phyloP scores from a whole-genome alignment of 2,329 filamentous ascomycete genomes.

The Claviceps sp. region DNA sequence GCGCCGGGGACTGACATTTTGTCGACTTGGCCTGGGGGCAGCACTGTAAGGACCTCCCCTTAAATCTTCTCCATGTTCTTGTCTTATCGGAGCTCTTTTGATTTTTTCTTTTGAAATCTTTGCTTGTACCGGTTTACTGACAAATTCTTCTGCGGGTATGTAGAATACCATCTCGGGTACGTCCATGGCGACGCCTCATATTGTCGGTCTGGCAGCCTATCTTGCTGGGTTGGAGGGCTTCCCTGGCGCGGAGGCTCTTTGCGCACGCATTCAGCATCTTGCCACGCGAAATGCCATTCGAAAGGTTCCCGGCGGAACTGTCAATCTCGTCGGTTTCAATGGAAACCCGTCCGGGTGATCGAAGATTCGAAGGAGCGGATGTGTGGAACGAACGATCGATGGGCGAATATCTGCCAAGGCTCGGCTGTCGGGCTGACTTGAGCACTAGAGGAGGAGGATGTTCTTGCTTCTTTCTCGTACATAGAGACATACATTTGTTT shows the following conservation, averaged over 20 bases:
- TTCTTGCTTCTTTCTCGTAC: too few species aligned
- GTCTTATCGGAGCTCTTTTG: neutral
- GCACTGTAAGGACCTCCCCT: slow-evolving; percentile 9
- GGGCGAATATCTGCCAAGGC: too few species aligned
- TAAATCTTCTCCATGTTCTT: neutral
- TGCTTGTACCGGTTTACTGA: too few species aligned
- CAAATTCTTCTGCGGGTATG: too few species aligned
- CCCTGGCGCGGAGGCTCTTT: slow-evolving; percentile 11
- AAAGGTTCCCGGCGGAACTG: slow-evolving; percentile 10
- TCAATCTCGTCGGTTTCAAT: slow-evolving; percentile 14
- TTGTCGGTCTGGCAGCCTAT: slow-evolving; percentile 29
- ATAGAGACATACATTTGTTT: too few species aligned
- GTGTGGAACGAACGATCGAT: neutral
- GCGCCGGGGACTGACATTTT: slow-evolving; percentile 34
- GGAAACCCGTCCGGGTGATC: slow-evolving; percentile 5
- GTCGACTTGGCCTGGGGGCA: slow-evolving; percentile 32
- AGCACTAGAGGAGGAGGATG: too few species aligned
- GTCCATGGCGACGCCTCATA: slow-evolving; percentile 29
- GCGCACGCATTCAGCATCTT: neutral
- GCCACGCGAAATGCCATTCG: slow-evolving; percentile 12
- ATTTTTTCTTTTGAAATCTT: neutral
- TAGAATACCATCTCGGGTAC: slow-evolving; percentile 29
- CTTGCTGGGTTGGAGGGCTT: slow-evolving; percentile 27
- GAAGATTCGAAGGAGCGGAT: neutral
- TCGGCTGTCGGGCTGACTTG: too few species aligned